Conservation (phyloP, 2,329 filamentous ascomycete species). For the Apiospora marii region DNA sequence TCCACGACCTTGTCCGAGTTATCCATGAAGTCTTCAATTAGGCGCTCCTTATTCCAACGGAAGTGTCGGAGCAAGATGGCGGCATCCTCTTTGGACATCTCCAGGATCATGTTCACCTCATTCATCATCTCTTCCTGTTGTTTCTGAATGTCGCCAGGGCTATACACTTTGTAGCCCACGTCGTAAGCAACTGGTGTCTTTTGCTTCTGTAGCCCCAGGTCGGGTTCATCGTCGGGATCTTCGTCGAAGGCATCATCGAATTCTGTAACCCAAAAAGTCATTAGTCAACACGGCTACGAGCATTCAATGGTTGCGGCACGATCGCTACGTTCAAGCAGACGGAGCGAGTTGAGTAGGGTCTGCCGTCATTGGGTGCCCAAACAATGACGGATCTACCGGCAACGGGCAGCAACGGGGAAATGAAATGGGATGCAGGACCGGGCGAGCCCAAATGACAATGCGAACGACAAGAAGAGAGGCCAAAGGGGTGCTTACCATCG, state of each 20-base stretch:
- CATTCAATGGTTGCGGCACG: not conserved
- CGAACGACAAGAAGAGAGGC: not conserved
- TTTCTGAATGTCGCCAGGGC: constrained; percentile 80
- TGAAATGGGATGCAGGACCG: not conserved
- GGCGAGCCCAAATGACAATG: constrained; percentile 25
- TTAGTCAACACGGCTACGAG: constrained; percentile 21
- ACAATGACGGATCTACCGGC: not conserved
- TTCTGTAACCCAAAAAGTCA: constrained; percentile 52
- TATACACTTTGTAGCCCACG: constrained; percentile 83
- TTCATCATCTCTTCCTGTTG: constrained; percentile 88
- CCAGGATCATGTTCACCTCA: constrained; percentile 91
- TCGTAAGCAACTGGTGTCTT: constrained; percentile 81
- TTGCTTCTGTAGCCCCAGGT: constrained; percentile 67
- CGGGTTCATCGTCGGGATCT: constrained; percentile 60
- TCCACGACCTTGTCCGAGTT: constrained; percentile 80
- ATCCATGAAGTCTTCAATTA: constrained; percentile 98
- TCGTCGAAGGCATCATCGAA: constrained; percentile 65
- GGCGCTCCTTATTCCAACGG: constrained; percentile 93
- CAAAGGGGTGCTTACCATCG: constrained; percentile 44
- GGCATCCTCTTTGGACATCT: constrained; percentile 86
- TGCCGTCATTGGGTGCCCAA: not conserved
- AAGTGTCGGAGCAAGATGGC: constrained; percentile 90
- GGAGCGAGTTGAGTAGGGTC: not conserved
- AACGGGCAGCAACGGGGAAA: not conserved
- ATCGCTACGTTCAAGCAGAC: not conserved